Evolutionary conservation across 2,329 filamentous ascomycete species (phyloP), one percentile per base, ranked within the genome.

Genomic region (Didymella segeticola): DNA sequence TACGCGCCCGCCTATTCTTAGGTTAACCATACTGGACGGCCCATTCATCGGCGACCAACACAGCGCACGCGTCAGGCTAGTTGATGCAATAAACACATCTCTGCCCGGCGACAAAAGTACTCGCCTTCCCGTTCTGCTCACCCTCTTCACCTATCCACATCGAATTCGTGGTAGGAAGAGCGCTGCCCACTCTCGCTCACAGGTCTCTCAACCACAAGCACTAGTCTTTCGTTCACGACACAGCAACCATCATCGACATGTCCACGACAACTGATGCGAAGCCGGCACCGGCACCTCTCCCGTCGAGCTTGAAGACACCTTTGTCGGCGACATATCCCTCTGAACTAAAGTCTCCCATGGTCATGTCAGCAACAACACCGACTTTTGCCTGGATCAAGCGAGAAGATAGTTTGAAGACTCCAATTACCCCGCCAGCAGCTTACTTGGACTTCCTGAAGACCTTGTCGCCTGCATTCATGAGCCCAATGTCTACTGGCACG

Each of bases 391-490:
- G 57, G 64, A 84, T 93, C 80, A 93, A 93, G 75, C 78, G 79
- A 48, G 83, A 89, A 63, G 83, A 87, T 54, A 76, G 81, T 37
- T 76, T 86, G 53, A 89, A 87, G 77, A 97, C 93, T 4, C 93
- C 93, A 42, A 96, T 98, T 74, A 96, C 90, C 45, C 93, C 93
- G 46, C 93, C 93, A 3, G 82, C 85, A 19, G 93, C 93, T 53
- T 98, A 98, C 73, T 89, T 91, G 63, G 92, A 98, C 70, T 98
- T 97, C 71, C 86, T 98, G 59, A 93, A 92, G 77, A 87, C 88
- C 56, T 86, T 96, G 77, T 88, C 84, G 1, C 84, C 84, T 1
- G 80, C 88, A 15, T 81, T 92, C 53, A 85, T 87, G 70, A 91
- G 88, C 59, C 89, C 90, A 8, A 77, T 84, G 39, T 80, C 84